phyloP scores from a whole-genome alignment of 2,329 filamentous ascomycete species.

The Neurospora sp. region DNA sequence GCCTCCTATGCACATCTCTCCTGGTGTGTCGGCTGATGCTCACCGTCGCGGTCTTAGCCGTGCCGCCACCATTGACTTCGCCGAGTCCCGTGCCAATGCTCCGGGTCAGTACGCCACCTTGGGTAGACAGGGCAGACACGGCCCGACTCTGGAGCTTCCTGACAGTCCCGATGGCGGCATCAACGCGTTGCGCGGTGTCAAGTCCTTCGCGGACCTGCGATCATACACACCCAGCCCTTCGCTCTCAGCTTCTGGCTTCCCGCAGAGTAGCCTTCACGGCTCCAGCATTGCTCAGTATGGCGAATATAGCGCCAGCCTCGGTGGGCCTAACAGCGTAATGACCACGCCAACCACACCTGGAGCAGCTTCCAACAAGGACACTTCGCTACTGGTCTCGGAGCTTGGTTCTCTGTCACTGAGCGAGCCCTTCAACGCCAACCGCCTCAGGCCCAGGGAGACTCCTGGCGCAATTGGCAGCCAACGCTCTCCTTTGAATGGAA shows the following conservation, averaged over 20 bases:
- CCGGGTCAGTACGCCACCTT: constrained; percentile 64
- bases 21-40: constrained; percentile 61
- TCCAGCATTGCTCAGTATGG: constrained; percentile 30
- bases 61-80: constrained; percentile 96
- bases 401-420: constrained; percentile 43
- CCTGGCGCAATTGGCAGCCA: constrained; percentile 59
- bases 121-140: constrained; percentile 55
- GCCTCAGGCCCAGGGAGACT: constrained; percentile 34
- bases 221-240: constrained; percentile 93
- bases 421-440: constrained; percentile 35
- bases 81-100: constrained; percentile 54
- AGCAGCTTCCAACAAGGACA: constrained; percentile 19
- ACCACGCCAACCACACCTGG: constrained; percentile 29
- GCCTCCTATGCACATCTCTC: constrained; percentile 46
- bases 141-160: constrained; percentile 75
- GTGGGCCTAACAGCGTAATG: constrained; percentile 25
- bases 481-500: constrained; percentile 41
- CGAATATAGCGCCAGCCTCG: constrained; percentile 31
- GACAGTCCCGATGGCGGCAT: constrained; percentile 64
- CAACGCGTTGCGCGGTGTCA: constrained; percentile 81
- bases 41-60: constrained; percentile 80
- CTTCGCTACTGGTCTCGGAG: constrained; percentile 34
- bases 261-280: constrained; percentile 20
- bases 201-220: constrained; percentile 91
- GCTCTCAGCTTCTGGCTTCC: constrained; percentile 77